phyloP scores from a whole-genome alignment of 345 rosid genomes.

The Geranium brycei region DNA sequence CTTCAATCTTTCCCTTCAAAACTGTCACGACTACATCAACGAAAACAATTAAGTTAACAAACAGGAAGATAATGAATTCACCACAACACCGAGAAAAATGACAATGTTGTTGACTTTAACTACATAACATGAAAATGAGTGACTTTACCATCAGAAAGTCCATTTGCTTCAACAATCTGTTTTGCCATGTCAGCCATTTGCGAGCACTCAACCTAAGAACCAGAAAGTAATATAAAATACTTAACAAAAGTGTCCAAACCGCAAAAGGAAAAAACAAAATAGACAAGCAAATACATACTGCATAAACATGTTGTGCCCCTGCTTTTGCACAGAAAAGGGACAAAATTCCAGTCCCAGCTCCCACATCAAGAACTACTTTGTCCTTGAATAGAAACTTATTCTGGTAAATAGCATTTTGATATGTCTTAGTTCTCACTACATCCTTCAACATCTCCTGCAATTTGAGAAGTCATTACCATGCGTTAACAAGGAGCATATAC shows the following conservation, averaged over 20 bases:
- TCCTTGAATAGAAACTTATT: constrained; percentile 83
- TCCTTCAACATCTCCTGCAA: constrained; percentile 98
- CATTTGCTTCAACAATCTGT: constrained; percentile 79
- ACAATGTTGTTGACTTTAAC: too few relatives aligned
- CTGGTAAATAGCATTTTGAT: constrained; percentile 86
- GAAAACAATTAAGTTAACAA: background rate
- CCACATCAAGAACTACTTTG: constrained; percentile 93
- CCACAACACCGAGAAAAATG: background rate
- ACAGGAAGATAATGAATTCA: background rate
- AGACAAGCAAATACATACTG: constrained; percentile 27
- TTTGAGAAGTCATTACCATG: background rate
- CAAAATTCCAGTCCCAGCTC: constrained; percentile 96
- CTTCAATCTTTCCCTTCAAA: constrained; percentile 95
- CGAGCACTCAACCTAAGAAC: constrained; percentile 70
- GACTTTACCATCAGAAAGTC: constrained; percentile 59
- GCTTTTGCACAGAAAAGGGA: constrained; percentile 97
- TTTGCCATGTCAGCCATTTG: constrained; percentile 92
- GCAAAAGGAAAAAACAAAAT: background rate
- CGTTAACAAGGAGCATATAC: too few relatives aligned
- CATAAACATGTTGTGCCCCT: constrained; percentile 87
- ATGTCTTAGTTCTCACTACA: constrained; percentile 87
- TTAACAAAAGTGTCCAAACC: background rate
- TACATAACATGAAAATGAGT: background rate
- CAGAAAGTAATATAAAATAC: background rate
- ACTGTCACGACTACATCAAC: constrained; percentile 64